These are phyloP conservation scores for Rhodotorula sp. DNA, from an alignment of 1,284 basidiomycete genomes.

Conservation along the genomic window DNA sequence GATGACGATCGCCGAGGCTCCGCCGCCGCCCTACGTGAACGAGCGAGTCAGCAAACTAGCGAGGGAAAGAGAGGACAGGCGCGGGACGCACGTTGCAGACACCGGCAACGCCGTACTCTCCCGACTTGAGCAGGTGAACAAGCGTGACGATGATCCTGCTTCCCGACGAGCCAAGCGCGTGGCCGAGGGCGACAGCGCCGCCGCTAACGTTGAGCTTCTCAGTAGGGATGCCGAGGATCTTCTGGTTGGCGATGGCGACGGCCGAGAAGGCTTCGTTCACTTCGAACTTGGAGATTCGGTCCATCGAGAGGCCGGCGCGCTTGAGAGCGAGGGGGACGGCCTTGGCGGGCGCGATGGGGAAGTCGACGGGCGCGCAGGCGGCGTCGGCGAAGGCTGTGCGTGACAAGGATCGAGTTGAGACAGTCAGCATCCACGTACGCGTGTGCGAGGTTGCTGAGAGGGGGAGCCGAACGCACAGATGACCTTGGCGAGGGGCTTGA, in stretches of 20 bases:
- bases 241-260: conserved; percentile 50
- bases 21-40: conserved; percentile 70
- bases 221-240: conserved; percentile 57
- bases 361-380: conserved; percentile 94
- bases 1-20: conserved; percentile 79
- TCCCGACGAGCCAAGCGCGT: conserved; percentile 73
- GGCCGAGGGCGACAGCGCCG: conserved; percentile 64
- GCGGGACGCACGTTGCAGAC: conserved; percentile 76
- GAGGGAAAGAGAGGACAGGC: not conserved
- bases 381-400: conserved; percentile 86
- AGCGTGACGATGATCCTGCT: conserved; percentile 93
- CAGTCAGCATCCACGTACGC: not conserved
- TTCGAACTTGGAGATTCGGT: conserved; percentile 90
- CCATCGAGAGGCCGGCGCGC: conserved; percentile 74
- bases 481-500: conserved; percentile 51
- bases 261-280: conserved; percentile 69
- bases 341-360: conserved; percentile 89
- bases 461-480: conserved; percentile 45
- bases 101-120: conserved; percentile 93
- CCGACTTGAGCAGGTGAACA: conserved; percentile 85
- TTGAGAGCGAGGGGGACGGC: conserved; percentile 87
- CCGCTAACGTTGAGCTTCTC: conserved; percentile 91
- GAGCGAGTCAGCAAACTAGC: conserved; percentile 25
- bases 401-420: not conserved
- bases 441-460: no score